These are phyloP conservation scores for Phytophthora ramorum DNA, from an alignment of 352 stramenopile genomes.

Conservation along the genomic window DNA sequence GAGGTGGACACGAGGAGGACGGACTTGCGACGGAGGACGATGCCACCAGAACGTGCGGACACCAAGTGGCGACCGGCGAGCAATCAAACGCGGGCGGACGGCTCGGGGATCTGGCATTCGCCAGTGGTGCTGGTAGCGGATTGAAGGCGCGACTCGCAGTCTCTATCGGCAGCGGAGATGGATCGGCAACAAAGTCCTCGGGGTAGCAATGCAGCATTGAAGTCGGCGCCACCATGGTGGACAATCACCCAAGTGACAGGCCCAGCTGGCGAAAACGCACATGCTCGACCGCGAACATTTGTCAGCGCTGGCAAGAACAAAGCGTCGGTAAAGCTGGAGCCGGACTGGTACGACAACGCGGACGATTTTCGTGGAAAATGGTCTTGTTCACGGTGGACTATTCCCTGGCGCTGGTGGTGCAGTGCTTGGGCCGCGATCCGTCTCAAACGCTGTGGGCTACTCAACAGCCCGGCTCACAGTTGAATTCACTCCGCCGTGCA, in stretches of 20 bases:
- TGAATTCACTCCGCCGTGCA: conserved; percentile 8
- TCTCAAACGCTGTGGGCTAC: conserved; percentile 5
- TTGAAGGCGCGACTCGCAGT: neutral
- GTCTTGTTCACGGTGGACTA: neutral
- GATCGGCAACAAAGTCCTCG: no score
- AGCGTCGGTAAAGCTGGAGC: neutral
- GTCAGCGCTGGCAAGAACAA: neutral
- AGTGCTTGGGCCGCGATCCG: no score
- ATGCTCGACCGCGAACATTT: neutral
- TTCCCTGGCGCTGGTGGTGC: neutral
- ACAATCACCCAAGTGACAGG: neutral
- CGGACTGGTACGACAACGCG: neutral
- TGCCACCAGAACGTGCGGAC: no score
- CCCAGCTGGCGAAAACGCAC: neutral
- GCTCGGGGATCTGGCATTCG: no score
- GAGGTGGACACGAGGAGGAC: no score
- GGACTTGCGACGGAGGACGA: no score
- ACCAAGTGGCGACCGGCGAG: no score
- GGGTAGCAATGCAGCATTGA: no score
- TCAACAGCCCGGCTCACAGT: conserved; percentile 13
- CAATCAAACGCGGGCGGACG: no score
- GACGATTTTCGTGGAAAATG: no score
- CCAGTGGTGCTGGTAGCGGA: no score
- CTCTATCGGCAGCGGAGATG: neutral
- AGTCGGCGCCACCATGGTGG: neutral